Percentiles rank a stretch among this genome's conserved stretches.
Evolutionary conservation across 2,329 filamentous ascomycete species (phyloP).

Genomic region (Aspergillus ibericus): DNA sequence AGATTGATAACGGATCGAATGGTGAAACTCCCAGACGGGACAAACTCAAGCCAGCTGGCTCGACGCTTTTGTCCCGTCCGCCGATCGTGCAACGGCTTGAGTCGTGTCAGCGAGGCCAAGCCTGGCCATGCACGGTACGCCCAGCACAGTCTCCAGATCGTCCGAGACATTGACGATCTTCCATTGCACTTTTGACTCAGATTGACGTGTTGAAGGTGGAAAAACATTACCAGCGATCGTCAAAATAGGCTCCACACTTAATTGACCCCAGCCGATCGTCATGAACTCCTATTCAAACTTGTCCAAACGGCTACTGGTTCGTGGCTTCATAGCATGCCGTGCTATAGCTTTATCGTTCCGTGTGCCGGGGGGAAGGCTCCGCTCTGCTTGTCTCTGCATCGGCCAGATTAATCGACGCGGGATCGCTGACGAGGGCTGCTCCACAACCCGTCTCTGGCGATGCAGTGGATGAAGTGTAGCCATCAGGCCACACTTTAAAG

Average conservation of each 20-base stretch:
- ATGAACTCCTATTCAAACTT: not conserved
- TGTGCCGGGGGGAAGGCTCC: not conserved
- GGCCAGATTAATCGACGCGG: not conserved
- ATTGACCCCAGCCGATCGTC: not conserved
- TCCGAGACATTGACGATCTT: not conserved
- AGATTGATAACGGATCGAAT: not conserved
- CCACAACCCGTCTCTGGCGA: not conserved
- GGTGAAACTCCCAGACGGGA: conserved; percentile 1
- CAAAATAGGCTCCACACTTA: not conserved
- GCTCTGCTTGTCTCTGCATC: not conserved
- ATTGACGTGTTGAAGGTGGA: not conserved
- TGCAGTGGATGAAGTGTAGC: not conserved
- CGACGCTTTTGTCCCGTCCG: not conserved
- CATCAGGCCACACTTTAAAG: not conserved
- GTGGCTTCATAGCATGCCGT: not conserved
- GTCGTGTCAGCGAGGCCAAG: not conserved
- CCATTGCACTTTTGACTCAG: not conserved
- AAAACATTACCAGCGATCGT: not conserved
- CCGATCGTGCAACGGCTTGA: not conserved
- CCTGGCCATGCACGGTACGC: not conserved
- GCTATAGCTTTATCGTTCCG: not conserved
- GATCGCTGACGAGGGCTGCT: not conserved
- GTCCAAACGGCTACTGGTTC: not conserved
- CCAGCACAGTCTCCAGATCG: not conserved
- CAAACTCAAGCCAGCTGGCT: not conserved